A percentile compares a stretch with the other conserved stretches of the same genome.
Evolutionary conservation across 768 basidiomycete genomes (phyloP).

Genomic region (Coprinellus micaceus): DNA sequence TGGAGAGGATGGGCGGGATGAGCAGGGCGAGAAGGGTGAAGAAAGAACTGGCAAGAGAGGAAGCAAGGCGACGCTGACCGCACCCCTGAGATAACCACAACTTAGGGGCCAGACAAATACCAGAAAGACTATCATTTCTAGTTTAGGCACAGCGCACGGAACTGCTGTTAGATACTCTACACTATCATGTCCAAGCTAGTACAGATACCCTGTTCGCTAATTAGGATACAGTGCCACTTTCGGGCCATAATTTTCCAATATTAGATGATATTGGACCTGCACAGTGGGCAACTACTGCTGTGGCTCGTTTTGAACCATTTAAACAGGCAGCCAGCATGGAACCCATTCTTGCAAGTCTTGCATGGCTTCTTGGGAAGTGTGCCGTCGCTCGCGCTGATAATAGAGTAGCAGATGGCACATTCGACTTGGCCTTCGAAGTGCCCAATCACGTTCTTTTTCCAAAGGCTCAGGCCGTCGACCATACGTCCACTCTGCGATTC

Average conservation of each 20-base stretch:
- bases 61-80: no score
- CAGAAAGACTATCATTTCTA: no score
- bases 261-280: conserved; percentile 77
- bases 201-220: no score
- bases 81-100: no score
- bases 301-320: conserved; percentile 94
- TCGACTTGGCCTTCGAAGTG: conserved; percentile 96
- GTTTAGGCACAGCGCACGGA: no score
- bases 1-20: no score
- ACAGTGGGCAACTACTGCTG: conserved; percentile 87
- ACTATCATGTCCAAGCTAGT: no score
- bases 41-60: no score
- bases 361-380: conserved; percentile 87
- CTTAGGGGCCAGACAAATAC: no score
- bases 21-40: no score
- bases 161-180: no score
- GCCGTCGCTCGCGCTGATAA: conserved; percentile 87
- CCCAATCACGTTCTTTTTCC: conserved; percentile 89
- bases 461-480: conserved; percentile 80
- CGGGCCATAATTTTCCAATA: neutral
- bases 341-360: conserved; percentile 90
- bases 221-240: neutral
- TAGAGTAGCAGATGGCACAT: conserved; percentile 95
- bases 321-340: conserved; percentile 89
- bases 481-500: conserved; percentile 77